Percentiles rank a stretch among this genome's conserved stretches.
These are phyloP conservation scores for Tolypocladium nubicola DNA, from an alignment of 2,329 filamentous ascomycete species.

Conservation along the genomic window DNA sequence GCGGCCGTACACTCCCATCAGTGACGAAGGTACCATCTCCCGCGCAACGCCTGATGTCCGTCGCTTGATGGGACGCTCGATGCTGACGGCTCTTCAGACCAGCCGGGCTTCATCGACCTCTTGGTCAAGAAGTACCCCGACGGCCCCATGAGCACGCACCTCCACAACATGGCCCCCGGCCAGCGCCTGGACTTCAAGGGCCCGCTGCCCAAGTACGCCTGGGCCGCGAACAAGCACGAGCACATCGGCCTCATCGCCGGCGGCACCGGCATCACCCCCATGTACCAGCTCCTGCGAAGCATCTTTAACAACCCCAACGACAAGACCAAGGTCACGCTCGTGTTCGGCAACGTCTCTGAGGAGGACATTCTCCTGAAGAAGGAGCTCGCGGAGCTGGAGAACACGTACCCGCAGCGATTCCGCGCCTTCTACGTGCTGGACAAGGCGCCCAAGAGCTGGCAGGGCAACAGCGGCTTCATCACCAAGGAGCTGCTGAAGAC, in stretches of 20 bases:
- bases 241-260: slow-evolving; percentile 85
- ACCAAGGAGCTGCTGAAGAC: slow-evolving; percentile 91
- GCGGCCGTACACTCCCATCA: slow-evolving; percentile 86
- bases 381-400: slow-evolving; percentile 79
- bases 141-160: slow-evolving; percentile 83
- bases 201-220: slow-evolving; percentile 86
- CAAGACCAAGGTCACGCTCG: slow-evolving; percentile 93
- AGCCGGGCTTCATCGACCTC: slow-evolving; percentile 74
- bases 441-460: slow-evolving; percentile 71
- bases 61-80: neutral
- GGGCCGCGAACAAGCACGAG: slow-evolving; percentile 84
- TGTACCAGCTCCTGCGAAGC: slow-evolving; percentile 86
- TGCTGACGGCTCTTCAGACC: slow-evolving; percentile 35
- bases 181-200: slow-evolving; percentile 88
- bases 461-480: slow-evolving; percentile 68
- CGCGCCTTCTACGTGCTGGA: slow-evolving; percentile 89
- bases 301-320: slow-evolving; percentile 96
- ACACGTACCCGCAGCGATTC: slow-evolving; percentile 92
- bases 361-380: slow-evolving; percentile 85
- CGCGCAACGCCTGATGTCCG: neutral
- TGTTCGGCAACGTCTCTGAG: slow-evolving; percentile 85
- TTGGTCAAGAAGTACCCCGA: slow-evolving; percentile 85
- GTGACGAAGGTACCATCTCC: slow-evolving; percentile 58
- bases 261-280: slow-evolving; percentile 92
- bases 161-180: slow-evolving; percentile 73